Evolutionary conservation across 495 filamentous ascomycete species (phyloP).

Genomic region (Penicillium egyptiacum): DNA sequence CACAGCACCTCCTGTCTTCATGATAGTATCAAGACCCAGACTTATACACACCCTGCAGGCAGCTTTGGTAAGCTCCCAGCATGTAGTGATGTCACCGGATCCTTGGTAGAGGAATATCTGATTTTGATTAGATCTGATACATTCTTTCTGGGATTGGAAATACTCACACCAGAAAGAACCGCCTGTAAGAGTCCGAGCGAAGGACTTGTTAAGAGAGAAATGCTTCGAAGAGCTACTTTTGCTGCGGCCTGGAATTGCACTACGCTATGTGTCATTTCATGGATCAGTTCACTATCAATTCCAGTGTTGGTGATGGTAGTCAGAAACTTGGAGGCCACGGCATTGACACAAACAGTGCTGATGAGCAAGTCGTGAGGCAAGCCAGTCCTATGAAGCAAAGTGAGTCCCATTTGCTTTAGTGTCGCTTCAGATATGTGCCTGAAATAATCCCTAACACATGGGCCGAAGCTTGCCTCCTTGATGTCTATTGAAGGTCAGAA

Average conservation of each 20-base stretch:
- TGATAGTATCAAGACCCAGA: neutral
- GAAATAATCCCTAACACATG: neutral
- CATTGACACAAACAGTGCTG: neutral
- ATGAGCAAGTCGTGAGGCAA: neutral
- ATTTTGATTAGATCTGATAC: neutral
- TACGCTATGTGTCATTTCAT: neutral
- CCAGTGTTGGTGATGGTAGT: neutral
- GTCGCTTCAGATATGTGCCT: neutral
- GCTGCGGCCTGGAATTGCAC: neutral
- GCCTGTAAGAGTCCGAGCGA: neutral
- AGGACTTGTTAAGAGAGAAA: neutral
- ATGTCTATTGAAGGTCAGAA: neutral
- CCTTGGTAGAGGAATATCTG: neutral
- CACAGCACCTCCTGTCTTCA: neutral
- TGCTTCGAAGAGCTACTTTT: neutral
- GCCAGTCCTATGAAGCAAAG: neutral
- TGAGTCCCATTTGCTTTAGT: neutral
- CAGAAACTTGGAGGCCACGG: neutral
- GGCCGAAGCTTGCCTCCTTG: neutral
- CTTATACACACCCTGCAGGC: neutral
- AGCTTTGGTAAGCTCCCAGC: neutral
- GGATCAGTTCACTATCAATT: neutral
- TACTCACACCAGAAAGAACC: neutral
- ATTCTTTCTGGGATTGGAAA: neutral
- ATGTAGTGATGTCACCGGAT: neutral